Evolutionary conservation across 768 basidiomycete genomes (phyloP), one percentile per base, ranked within the genome.

Genomic region (Saitozyma podzolica): DNA sequence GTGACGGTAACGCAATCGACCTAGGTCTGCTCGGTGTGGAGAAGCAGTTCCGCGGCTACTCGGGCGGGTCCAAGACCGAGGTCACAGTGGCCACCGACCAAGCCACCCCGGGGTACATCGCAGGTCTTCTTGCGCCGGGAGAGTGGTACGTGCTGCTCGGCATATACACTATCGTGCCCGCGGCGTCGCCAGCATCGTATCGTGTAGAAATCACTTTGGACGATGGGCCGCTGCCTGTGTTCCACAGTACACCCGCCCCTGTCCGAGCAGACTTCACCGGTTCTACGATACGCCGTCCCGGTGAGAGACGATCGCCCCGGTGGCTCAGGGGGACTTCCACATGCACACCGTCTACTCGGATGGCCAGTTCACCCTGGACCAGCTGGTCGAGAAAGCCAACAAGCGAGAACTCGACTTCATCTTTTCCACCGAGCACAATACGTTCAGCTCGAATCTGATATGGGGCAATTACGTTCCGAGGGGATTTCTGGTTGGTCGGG

Each of bases 391-490:
- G 47, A 48, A 48, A 48, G 14, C 47, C 47, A 14, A 48, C 14
- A 14, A 17, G 3, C 14, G 47, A 2, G 47, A 6, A 48, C 47
- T 48, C 47, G 47, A 48, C 47, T 48, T 48, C 47, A 48, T 48
- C 47, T 48, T 48, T 17, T 48, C 47, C 17, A 48, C 47, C 47
- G 47, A 48, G 19, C 47, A 48, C 47, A 48, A 48, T 48, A 48
- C 47, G 19, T 48, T 14, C 47, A 48, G 47, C 47, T 14, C 47
- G 3, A 48, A 48, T 17, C 47, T 14, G 47, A 14, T 17, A 48
- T 48, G 47, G 47, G 47, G 47, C 17, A 3, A 48, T 48, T 6
- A 48, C 47, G 47, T 48, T 6, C 47, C 47, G 3, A 17, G 19
- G 19, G 47, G 47, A 3, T 48, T 48, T 48, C 47, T 48, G 3